phyloP scores from a whole-genome alignment of 169 alveolate genomes.

The Ichthyophthirius multifiliis region DNA sequence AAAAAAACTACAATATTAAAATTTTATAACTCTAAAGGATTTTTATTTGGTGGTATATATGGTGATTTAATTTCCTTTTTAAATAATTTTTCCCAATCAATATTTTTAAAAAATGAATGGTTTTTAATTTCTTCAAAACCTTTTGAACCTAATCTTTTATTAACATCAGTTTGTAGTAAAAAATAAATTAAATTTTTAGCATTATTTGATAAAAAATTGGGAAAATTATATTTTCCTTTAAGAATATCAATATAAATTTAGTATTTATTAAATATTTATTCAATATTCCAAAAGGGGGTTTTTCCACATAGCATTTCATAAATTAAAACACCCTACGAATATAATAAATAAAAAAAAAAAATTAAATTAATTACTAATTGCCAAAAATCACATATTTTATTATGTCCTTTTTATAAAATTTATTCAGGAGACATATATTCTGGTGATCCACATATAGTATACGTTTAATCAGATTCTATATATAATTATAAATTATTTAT shows the following conservation, averaged over 20 bases:
- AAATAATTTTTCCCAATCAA: conserved; percentile 61
- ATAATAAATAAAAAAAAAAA: too few relatives aligned
- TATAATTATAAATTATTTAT: too few relatives aligned
- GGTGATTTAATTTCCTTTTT: conserved; percentile 45
- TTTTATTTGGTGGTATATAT: conserved; percentile 53
- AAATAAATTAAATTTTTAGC: conserved; percentile 13
- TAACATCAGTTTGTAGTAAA: conserved; percentile 39
- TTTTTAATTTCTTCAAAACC: conserved; percentile 54
- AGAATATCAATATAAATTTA: too few relatives aligned
- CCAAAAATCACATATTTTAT: conserved; percentile 58
- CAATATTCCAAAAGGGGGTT: conserved; percentile 55
- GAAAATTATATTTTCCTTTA: too few relatives aligned
- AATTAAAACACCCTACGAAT: conserved; percentile 64
- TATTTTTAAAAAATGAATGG: conserved; percentile 70
- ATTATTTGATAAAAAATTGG: conserved; percentile 16
- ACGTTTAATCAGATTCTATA: conserved; percentile 47
- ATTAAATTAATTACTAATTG: too few relatives aligned
- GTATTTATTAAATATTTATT: conserved; percentile 28
- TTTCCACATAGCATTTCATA: conserved; percentile 63
- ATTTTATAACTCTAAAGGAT: too few relatives aligned
- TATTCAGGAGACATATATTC: conserved; percentile 74
- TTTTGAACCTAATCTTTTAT: conserved; percentile 4
- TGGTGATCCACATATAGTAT: conserved; percentile 76
- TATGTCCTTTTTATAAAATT: conserved; percentile 39
- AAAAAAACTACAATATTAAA: too few relatives aligned